Evolutionary conservation across 306 rosid species (phyloP).

Genomic region (Trichosanthes truncata): DNA sequence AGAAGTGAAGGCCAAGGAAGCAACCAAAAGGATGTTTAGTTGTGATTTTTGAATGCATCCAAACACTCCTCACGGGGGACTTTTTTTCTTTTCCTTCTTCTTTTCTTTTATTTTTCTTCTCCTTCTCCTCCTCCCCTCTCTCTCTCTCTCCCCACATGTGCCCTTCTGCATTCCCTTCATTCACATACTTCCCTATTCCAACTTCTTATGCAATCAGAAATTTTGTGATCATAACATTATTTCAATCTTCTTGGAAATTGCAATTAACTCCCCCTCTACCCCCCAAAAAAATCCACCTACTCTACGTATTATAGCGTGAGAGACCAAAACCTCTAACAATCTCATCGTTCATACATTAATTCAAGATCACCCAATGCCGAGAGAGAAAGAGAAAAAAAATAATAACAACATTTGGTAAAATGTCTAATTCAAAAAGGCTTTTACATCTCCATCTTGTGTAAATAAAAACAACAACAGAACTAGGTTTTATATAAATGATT

Average conservation of each 20-base stretch:
- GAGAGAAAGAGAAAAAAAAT: too few species aligned
- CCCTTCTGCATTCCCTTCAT: conserved; percentile 32
- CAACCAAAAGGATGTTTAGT: conserved; percentile 49
- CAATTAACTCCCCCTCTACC: too few species aligned
- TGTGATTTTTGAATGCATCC: conserved; percentile 82
- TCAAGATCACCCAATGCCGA: too few species aligned
- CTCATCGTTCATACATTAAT: background rate
- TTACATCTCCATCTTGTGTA: background rate
- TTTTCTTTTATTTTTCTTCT: conserved; percentile 9
- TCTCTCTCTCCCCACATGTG: conserved; percentile 77
- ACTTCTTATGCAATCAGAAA: conserved; percentile 15
- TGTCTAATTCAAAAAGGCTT: background rate
- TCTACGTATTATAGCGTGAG: too few species aligned
- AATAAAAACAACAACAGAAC: too few species aligned
- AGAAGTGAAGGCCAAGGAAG: conserved; percentile 58
- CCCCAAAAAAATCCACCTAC: too few species aligned
- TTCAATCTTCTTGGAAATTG: conserved; percentile 16
- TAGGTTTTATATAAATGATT: too few species aligned
- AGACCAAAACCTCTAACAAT: too few species aligned
- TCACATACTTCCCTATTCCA: background rate
- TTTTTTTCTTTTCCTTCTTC: conserved; percentile 18
- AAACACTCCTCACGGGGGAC: conserved; percentile 99
- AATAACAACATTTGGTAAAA: background rate
- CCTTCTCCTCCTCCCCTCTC: too few species aligned
- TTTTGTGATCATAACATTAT: background rate